A percentile compares a stretch with the other conserved stretches of the same genome.
Evolutionary conservation across 352 stramenopile genomes (phyloP).

Genomic region (Phytophthora hybrid): DNA sequence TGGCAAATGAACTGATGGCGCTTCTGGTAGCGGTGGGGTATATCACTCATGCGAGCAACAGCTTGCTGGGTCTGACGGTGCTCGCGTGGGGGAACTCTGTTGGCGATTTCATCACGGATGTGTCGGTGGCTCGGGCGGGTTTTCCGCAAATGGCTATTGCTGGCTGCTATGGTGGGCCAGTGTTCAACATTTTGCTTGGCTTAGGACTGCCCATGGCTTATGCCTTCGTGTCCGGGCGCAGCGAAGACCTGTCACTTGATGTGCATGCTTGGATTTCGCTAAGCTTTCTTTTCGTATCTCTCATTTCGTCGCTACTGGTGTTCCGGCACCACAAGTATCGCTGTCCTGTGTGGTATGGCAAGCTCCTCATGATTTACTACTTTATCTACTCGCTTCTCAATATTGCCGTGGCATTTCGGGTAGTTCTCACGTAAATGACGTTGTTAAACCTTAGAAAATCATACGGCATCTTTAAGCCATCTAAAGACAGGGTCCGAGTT

Average conservation of each 20-base stretch:
- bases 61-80: conserved; percentile 79
- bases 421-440: conserved; percentile 22
- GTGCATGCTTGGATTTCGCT: conserved; percentile 79
- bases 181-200: conserved; percentile 87
- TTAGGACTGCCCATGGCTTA: conserved; percentile 79
- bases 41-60: conserved; percentile 83
- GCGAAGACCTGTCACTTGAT: conserved; percentile 61
- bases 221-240: conserved; percentile 56
- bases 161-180: conserved; percentile 82
- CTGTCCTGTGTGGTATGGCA: conserved; percentile 79
- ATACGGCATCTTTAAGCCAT: conserved; percentile 67
- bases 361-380: conserved; percentile 75
- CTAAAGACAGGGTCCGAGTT: conserved; percentile 61
- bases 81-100: conserved; percentile 89
- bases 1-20: conserved; percentile 89
- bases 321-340: conserved; percentile 62
- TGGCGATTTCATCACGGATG: conserved; percentile 84
- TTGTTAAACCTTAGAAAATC: conserved; percentile 24
- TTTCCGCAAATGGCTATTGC: conserved; percentile 90
- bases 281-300: conserved; percentile 69
- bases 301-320: conserved; percentile 60
- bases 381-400: conserved; percentile 78
- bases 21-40: conserved; percentile 78
- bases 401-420: conserved; percentile 57
- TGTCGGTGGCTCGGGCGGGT: conserved; percentile 80